Evolutionary conservation across 306 rosid species (phyloP).

Genomic region (Prunus persica): DNA sequence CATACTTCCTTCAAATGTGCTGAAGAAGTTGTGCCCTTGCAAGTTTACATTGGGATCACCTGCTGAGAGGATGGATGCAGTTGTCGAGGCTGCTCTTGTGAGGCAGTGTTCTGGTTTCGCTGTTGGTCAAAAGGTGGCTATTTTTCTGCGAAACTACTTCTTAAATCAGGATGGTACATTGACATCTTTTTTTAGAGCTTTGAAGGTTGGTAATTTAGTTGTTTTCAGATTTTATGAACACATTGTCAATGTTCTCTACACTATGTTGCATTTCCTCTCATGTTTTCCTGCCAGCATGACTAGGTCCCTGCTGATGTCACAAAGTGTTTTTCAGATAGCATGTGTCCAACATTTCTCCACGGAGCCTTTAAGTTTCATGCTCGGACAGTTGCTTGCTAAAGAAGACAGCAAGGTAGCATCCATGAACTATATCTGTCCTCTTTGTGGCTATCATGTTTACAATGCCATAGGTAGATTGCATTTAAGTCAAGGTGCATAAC

Average conservation of each 20-base stretch:
- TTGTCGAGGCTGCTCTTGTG: conserved; percentile 82
- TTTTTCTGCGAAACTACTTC: conserved; percentile 75
- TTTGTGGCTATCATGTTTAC: background rate
- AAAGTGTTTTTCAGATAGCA: conserved; percentile 57
- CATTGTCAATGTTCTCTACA: conserved; percentile 5
- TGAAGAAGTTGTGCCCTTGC: conserved; percentile 58
- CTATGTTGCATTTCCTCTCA: background rate
- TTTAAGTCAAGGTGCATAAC: background rate
- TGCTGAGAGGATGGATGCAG: conserved; percentile 82
- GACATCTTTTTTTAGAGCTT: conserved; percentile 79
- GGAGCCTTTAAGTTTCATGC: conserved; percentile 72
- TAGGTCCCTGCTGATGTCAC: conserved; percentile 22
- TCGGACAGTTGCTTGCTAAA: conserved; percentile 42
- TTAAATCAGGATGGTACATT: conserved; percentile 89
- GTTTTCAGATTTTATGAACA: conserved; percentile 6
- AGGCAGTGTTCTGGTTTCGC: conserved; percentile 57
- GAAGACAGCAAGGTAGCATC: conserved; percentile 50
- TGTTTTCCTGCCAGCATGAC: conserved; percentile 5
- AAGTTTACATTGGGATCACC: conserved; percentile 73
- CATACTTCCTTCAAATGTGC: conserved; percentile 67
- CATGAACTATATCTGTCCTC: background rate
- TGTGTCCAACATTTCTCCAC: conserved; percentile 74
- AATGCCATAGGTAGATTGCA: background rate
- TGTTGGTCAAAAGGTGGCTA: conserved; percentile 81
- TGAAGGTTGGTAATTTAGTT: conserved; percentile 62